These are phyloP conservation scores for Penicillium verhagenii DNA, from an alignment of 495 filamentous ascomycete genomes.

Conservation along the genomic window DNA sequence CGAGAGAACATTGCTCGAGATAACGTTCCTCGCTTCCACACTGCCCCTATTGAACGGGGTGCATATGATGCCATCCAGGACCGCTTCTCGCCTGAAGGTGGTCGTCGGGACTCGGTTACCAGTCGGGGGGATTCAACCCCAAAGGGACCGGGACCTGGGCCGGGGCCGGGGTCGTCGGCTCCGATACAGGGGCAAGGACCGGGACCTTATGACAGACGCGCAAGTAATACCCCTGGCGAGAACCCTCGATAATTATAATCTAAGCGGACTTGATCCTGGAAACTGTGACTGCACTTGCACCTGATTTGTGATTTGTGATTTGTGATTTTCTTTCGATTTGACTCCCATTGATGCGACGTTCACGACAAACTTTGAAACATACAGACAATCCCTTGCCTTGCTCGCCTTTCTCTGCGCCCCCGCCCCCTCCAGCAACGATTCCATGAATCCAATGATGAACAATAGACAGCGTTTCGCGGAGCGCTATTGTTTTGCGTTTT, in stretches of 20 bases:
- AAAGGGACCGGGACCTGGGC: conserved; percentile 3
- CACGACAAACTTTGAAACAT: background rate
- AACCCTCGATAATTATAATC: conserved; percentile 11
- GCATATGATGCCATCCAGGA: conserved; percentile 23
- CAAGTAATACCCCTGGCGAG: conserved; percentile 20
- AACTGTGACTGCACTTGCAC: too few relatives aligned
- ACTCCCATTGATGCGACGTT: background rate
- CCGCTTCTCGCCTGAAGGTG: conserved; percentile 31
- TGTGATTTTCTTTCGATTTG: background rate
- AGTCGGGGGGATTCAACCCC: conserved; percentile 16
- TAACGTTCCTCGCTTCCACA: conserved; percentile 25
- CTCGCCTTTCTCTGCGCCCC: background rate
- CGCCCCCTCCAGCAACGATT: conserved; percentile 11
- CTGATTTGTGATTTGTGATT: background rate
- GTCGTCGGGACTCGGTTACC: conserved; percentile 25
- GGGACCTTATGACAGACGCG: conserved; percentile 13
- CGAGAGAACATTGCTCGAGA: conserved; percentile 31
- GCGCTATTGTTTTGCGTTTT: conserved; percentile 17
- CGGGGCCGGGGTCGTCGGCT: too few relatives aligned
- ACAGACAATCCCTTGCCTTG: background rate
- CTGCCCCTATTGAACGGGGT: conserved; percentile 15
- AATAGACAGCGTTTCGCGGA: conserved; percentile 27
- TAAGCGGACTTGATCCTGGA: background rate
- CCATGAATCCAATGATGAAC: conserved; percentile 28
- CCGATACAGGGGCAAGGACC: too few relatives aligned